These are phyloP conservation scores for Apiotrichum mycotoxinovorans DNA, from an alignment of 1,284 basidiomycete genomes.

Conservation along the genomic window DNA sequence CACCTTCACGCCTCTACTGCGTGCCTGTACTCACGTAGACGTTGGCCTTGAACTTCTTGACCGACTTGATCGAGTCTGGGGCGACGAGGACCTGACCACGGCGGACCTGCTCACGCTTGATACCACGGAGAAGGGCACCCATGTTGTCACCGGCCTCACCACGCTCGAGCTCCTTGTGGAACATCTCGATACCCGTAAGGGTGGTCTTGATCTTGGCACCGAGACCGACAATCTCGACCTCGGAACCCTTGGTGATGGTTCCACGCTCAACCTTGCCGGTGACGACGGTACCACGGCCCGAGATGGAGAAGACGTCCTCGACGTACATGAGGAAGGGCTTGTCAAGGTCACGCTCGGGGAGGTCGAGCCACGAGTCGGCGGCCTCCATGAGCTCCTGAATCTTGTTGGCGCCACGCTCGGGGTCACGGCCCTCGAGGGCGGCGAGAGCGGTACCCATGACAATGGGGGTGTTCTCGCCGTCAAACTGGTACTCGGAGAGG, in stretches of 20 bases:
- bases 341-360: slow-evolving; percentile 93
- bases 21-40: slow-evolving; percentile 66
- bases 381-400: slow-evolving; percentile 80
- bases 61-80: slow-evolving; percentile 89
- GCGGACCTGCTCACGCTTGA: slow-evolving; percentile 94
- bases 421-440: slow-evolving; percentile 80
- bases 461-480: slow-evolving; percentile 96
- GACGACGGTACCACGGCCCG: slow-evolving; percentile 96
- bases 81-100: slow-evolving; percentile 89
- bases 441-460: slow-evolving; percentile 95
- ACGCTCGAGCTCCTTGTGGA: slow-evolving; percentile 98
- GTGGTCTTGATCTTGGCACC: slow-evolving; percentile 85
- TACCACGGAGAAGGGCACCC: slow-evolving; percentile 93
- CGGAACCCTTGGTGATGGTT: slow-evolving; percentile 83
- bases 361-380: slow-evolving; percentile 93
- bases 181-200: slow-evolving; percentile 98
- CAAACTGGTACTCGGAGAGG: slow-evolving; percentile 87
- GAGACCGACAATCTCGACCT: slow-evolving; percentile 90
- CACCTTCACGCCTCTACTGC: neutral
- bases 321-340: slow-evolving; percentile 97
- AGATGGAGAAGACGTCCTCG: slow-evolving; percentile 97
- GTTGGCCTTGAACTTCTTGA: slow-evolving; percentile 90
- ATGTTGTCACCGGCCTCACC: slow-evolving; percentile 99
- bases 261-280: slow-evolving; percentile 98
- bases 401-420: slow-evolving; percentile 74